phyloP scores from a whole-genome alignment of 164 flowering plant species.

The Nelumbo lutea region DNA sequence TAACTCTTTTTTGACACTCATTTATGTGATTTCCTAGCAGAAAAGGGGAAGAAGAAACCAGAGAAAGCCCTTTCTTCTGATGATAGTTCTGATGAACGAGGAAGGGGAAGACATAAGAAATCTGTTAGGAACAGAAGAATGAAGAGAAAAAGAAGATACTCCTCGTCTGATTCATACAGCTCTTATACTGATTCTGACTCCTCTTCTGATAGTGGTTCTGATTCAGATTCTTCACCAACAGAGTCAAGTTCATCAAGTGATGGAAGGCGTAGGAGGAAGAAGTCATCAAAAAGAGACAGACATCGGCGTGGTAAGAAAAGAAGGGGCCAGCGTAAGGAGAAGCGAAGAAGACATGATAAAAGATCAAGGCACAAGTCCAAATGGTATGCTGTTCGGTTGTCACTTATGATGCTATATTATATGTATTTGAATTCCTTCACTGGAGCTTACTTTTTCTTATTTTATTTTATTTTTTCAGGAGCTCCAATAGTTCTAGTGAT shows the following conservation, averaged over 20 bases:
- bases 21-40: slow-evolving; percentile 25
- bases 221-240: slow-evolving; percentile 28
- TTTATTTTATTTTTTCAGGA: slow-evolving; percentile 21
- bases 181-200: slow-evolving; percentile 23
- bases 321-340: slow-evolving; percentile 29
- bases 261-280: slow-evolving; percentile 44
- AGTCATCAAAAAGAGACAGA: slow-evolving; percentile 32
- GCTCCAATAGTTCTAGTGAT: slow-evolving; percentile 44
- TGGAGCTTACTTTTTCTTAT: not conserved
- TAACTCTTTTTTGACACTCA: not conserved
- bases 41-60: slow-evolving; percentile 33
- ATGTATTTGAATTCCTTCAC: not conserved
- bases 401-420: not conserved
- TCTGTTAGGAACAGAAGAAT: slow-evolving; percentile 34
- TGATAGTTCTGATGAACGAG: slow-evolving; percentile 37
- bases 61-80: slow-evolving; percentile 34
- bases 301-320: slow-evolving; percentile 24
- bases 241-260: slow-evolving; percentile 58
- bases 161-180: slow-evolving; percentile 64
- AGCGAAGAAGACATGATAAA: slow-evolving; percentile 26
- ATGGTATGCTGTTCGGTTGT: slow-evolving; percentile 23
- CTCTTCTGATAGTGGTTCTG: slow-evolving; percentile 22
- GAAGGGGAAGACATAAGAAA: slow-evolving; percentile 29
- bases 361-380: slow-evolving; percentile 38
- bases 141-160: slow-evolving; percentile 48